A percentile compares a stretch with the other conserved stretches of the same genome.
Evolutionary conservation across 108 stramenopile genomes (phyloP).

Genomic region (Skeletonema grethae): DNA sequence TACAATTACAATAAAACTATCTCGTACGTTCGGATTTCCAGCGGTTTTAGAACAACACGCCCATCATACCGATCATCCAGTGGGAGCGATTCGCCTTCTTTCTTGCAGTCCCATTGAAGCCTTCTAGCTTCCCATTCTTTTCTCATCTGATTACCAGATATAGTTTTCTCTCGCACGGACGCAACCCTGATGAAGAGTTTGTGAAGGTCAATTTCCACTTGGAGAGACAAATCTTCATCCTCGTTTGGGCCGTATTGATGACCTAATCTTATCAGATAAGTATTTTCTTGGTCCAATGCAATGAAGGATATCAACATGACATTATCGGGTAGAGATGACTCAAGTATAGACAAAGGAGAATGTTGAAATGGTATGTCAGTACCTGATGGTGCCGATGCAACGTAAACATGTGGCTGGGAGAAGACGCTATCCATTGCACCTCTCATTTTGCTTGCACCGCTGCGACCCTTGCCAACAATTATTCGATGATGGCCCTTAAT

Average conservation of each 20-base stretch:
- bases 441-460: constrained; percentile 64
- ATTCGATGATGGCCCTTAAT: constrained; percentile 88
- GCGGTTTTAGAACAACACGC: constrained; percentile 44
- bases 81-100: not conserved
- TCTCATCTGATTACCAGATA: constrained; percentile 60
- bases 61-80: not conserved
- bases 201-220: constrained; percentile 61
- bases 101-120: constrained; percentile 29
- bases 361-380: constrained; percentile 23
- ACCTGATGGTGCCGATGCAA: constrained; percentile 38
- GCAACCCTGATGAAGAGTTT: constrained; percentile 39
- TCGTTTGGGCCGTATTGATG: constrained; percentile 88
- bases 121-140: constrained; percentile 34
- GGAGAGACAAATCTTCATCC: constrained; percentile 53
- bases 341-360: constrained; percentile 30
- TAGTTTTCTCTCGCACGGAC: constrained; percentile 53
- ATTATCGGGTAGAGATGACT: constrained; percentile 58
- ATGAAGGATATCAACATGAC: constrained; percentile 73
- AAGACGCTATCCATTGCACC: constrained; percentile 78
- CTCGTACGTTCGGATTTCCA: constrained; percentile 72
- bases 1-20: not conserved
- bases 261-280: constrained; percentile 79
- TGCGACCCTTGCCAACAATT: constrained; percentile 54
- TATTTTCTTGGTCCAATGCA: constrained; percentile 16
- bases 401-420: constrained; percentile 74